Evolutionary conservation across 1,284 basidiomycete species (phyloP), one percentile per base, ranked within the genome.

Genomic region (Farysia itapuensis): DNA sequence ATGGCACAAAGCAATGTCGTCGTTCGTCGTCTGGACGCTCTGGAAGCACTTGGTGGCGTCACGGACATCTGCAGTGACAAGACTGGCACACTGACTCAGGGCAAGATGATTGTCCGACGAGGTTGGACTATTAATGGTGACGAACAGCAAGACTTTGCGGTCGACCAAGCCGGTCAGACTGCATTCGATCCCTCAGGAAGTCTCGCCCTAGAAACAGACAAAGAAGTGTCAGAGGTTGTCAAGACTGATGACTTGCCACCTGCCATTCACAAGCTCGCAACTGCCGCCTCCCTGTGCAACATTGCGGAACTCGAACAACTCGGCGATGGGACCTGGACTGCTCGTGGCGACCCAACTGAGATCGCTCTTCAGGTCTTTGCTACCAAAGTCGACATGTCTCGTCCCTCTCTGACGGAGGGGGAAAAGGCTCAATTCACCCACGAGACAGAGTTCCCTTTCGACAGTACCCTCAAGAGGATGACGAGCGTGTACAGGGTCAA

Each of bases 81-180:
- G 65, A 72, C 70, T 12, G 70, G 70, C n/a, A 72, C 70, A 16
- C 53, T 72, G 2, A 72, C 70, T 13, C 57, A 67, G 49, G 70
- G 70, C 22, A 70, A 68, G 63, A 72, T 72, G 70, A 59, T 72
- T 16, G 67, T 70, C 22, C 54, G 59, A 22, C 50, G 67, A 39
- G 43, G 63, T 26, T 72, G 69, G 69, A 43, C 44, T 14, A 25
- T 56, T 22, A 35, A 37, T 9, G 30, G 31, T 1, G 45, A 39
- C 31, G 32, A 49, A 40, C 43, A 52, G 15, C 40, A 56, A 19
- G 43, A 35, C 43, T 70, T 52, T 29, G 41, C 38, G 9, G 53
- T 70, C 46, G 67, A 70, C 29, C 61, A 70, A 39, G 40, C 43
- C 5, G 66, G 66, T 18, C 31, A 44, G 6, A 61, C 54, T 20